These are phyloP conservation scores for Claviceps maximensis DNA, from an alignment of 2,329 filamentous ascomycete genomes.

Conservation along the genomic window DNA sequence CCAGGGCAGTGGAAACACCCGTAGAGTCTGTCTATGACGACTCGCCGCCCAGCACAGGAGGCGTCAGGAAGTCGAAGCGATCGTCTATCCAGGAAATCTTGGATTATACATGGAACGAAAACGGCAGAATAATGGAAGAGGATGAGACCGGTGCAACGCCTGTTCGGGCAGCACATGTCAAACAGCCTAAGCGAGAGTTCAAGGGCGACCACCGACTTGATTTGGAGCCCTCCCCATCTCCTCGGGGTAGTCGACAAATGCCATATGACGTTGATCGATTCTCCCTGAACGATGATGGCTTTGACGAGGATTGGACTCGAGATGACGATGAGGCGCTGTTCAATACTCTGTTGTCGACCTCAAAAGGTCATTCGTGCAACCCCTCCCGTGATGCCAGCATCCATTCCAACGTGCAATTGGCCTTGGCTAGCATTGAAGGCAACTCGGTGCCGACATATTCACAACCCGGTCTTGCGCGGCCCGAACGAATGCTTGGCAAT, in stretches of 20 bases:
- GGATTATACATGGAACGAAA: slow-evolving; percentile 39
- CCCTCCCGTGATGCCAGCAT: slow-evolving; percentile 33
- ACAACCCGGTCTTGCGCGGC: slow-evolving; percentile 6
- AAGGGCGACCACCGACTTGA: slow-evolving; percentile 1
- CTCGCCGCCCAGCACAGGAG: slow-evolving; percentile 48
- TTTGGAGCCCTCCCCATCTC: slow-evolving; percentile 1
- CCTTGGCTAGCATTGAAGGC: slow-evolving; percentile 39
- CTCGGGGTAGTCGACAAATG: slow-evolving; percentile 5
- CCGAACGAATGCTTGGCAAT: slow-evolving; percentile 48
- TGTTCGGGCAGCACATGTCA: slow-evolving; percentile 22
- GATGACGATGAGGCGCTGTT: slow-evolving; percentile 38
- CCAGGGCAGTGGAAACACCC: slow-evolving; percentile 54
- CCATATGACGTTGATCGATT: slow-evolving; percentile 32
- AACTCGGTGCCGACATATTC: slow-evolving; percentile 22
- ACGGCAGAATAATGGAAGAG: slow-evolving; percentile 48
- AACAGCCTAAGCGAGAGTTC: background rate
- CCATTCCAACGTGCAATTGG: slow-evolving; percentile 39
- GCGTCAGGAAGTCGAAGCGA: slow-evolving; percentile 39
- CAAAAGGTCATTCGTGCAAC: slow-evolving; percentile 36
- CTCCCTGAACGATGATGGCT: slow-evolving; percentile 49
- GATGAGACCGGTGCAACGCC: slow-evolving; percentile 45
- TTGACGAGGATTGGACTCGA: slow-evolving; percentile 49
- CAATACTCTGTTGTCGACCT: slow-evolving; percentile 45
- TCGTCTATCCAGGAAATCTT: slow-evolving; percentile 47
- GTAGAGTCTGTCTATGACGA: slow-evolving; percentile 74